A percentile compares a stretch with the other conserved stretches of the same genome.
phyloP scores from a whole-genome alignment of 2,329 filamentous ascomycete species.

The Aspergillus candidus region DNA sequence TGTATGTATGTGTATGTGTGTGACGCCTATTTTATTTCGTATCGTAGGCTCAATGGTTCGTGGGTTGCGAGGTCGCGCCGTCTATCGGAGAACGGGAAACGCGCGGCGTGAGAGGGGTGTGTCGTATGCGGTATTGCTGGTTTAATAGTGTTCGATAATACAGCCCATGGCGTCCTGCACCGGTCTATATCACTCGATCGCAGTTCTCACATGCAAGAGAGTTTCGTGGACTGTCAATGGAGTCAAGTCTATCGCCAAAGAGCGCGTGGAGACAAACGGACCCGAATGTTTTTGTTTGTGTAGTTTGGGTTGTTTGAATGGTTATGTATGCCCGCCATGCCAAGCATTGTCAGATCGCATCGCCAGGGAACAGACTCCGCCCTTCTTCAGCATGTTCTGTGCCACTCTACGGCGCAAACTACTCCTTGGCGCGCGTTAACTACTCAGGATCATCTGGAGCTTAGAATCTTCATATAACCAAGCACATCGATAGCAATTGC shows the following conservation, averaged over 20 bases:
- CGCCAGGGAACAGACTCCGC: too few relatives aligned
- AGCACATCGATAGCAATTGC: neutral
- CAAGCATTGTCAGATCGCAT: conserved; percentile 5
- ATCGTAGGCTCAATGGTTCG: neutral
- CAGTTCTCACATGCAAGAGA: neutral
- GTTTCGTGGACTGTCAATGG: neutral
- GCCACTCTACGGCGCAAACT: neutral
- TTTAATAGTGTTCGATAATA: conserved; percentile 1
- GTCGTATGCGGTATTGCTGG: neutral
- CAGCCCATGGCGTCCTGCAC: conserved; percentile 7
- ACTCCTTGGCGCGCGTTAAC: neutral
- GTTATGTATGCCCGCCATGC: conserved; percentile 5
- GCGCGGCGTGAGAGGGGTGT: neutral
- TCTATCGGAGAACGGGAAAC: too few relatives aligned
- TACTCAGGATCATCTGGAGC: neutral
- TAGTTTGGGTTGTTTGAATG: conserved; percentile 18
- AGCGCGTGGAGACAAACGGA: conserved; percentile 8
- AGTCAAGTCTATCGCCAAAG: neutral
- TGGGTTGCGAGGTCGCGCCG: too few relatives aligned
- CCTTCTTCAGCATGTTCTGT: too few relatives aligned
- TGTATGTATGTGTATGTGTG: too few relatives aligned
- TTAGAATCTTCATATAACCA: too few relatives aligned
- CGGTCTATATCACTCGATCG: neutral
- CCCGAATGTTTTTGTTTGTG: conserved; percentile 19
- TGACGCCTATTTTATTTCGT: neutral